Evolutionary conservation across 2,329 filamentous ascomycete genomes (phyloP), one percentile per base, ranked within the genome.

Genomic region (Alternaria sp.): DNA sequence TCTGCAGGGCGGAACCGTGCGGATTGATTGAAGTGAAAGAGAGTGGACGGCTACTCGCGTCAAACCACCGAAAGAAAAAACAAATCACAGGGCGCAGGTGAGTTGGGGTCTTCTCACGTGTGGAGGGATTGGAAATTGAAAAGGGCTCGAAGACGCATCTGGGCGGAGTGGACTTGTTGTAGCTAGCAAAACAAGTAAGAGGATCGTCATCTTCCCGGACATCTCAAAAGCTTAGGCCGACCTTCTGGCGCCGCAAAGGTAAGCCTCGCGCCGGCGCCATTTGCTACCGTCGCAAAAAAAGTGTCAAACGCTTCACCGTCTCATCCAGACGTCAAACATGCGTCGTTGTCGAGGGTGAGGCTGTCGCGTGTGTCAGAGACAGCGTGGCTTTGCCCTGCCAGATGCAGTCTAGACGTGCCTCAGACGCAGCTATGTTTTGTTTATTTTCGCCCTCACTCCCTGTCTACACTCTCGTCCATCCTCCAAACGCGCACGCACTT

Each of bases 171-270:
- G 51, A 52, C 41, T 46, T 38, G 59, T 58, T 41, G 49, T 49
- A 53, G 50, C 49, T 46, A 46, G 49, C 62, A 63, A 53, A 54
- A 56, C 59, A 63, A 50, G 54, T 57, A 54, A 59, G 38, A 62
- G 48, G 62, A 65, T 64, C 61, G 54, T 44, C 62, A 53, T 64
- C 25, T 27, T 52, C 43, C 32, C 48, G 34, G 44, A 49, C 34
- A 54, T 32, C 32, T 10, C 40, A 49, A 55, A 60, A 60, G 60
- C 60, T 63, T 60, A 50, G 46, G 46, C 36, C 48, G 60, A 52
- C 60, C 41, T 25, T 30, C 50, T 58, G 44, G 58, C 54, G 59
- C 49, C 53, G 36, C 45, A 27, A n/a, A 50, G 16, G 45, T 49
- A 54, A 53, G 49, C 34, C 41, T 46, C 41, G 30, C 48, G n/a